Percentiles rank a stretch among this genome's conserved stretches.
These are phyloP conservation scores for Acanthamoeba healyi DNA, from an alignment of 208 protist species.

Conservation along the genomic window DNA sequence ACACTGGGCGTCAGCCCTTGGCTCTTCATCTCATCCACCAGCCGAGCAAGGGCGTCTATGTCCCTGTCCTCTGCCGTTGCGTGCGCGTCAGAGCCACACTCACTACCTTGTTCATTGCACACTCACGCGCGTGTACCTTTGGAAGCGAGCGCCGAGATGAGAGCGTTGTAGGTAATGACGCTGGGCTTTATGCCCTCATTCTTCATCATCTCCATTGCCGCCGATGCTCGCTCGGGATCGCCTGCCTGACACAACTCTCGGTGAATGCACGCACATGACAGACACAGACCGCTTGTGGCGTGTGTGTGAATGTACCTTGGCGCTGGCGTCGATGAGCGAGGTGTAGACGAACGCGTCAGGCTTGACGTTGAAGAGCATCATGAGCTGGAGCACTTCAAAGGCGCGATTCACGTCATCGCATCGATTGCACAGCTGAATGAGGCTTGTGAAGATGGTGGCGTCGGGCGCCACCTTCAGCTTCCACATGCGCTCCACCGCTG, in stretches of 20 bases:
- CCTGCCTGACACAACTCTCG: neutral
- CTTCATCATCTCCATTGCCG: neutral
- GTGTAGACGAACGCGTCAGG: constrained; percentile 28
- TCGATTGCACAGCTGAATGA: constrained; percentile 11
- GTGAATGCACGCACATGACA: neutral
- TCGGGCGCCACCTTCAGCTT: constrained; percentile 32
- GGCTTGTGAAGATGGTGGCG: neutral
- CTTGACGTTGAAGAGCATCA: neutral
- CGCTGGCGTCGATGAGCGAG: constrained; percentile 2
- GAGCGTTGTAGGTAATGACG: constrained; percentile 8
- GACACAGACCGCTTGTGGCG: neutral
- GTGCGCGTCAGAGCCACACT: neutral
- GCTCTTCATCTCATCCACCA: neutral
- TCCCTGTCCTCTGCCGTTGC: neutral
- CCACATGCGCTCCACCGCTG: constrained; percentile 12
- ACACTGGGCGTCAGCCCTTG: neutral
- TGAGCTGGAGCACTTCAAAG: constrained; percentile 24
- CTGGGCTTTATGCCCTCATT: neutral
- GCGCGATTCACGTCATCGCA: neutral
- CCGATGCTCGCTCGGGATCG: neutral
- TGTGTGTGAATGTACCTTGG: neutral
- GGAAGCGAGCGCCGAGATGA: neutral
- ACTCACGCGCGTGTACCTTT: neutral
- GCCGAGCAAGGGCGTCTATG: neutral
- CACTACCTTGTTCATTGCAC: too few species aligned